phyloP scores from a whole-genome alignment of 371 early-diverging fungal genomes.

The Haplosporangium sp. region DNA sequence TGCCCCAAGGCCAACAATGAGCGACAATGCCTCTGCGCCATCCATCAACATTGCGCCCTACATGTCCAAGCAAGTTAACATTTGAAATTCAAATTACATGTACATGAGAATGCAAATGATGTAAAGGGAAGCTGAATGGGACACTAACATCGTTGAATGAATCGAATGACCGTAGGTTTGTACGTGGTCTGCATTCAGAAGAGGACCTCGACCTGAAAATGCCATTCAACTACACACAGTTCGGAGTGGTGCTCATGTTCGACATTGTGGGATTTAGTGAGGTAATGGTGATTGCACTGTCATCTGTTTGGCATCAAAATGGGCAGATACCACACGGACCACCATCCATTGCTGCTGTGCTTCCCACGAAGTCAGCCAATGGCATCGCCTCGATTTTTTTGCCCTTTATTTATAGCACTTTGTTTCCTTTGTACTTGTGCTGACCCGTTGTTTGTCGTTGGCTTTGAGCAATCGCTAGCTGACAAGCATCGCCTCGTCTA shows the following conservation, averaged over 20 bases:
- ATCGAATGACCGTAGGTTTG: slow-evolving; percentile 45
- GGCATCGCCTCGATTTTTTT: too few species aligned
- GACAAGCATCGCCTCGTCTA: slow-evolving; percentile 66
- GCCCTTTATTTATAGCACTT: background rate
- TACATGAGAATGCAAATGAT: too few species aligned
- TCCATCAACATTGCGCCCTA: slow-evolving; percentile 68
- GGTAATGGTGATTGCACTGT: slow-evolving; percentile 12
- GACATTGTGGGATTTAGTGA: slow-evolving; percentile 62
- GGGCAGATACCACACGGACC: background rate
- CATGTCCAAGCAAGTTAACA: slow-evolving; percentile 61
- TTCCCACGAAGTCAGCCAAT: too few species aligned
- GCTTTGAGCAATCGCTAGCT: slow-evolving; percentile 47
- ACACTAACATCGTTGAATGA: background rate
- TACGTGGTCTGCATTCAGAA: slow-evolving; percentile 63
- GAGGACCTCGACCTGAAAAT: slow-evolving; percentile 56
- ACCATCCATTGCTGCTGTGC: background rate
- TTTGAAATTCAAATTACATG: too few species aligned
- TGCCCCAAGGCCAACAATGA: background rate
- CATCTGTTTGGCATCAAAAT: too few species aligned
- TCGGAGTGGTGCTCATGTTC: slow-evolving; percentile 74
- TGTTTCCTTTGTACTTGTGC: background rate
- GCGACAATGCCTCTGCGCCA: slow-evolving; percentile 6
- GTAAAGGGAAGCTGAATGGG: background rate
- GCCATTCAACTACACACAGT: slow-evolving; percentile 66
- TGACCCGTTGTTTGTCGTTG: background rate